Evolutionary conservation across 805 yeast species (phyloP).

Genomic region (Hemisphaericaspora nanyangensis): DNA sequence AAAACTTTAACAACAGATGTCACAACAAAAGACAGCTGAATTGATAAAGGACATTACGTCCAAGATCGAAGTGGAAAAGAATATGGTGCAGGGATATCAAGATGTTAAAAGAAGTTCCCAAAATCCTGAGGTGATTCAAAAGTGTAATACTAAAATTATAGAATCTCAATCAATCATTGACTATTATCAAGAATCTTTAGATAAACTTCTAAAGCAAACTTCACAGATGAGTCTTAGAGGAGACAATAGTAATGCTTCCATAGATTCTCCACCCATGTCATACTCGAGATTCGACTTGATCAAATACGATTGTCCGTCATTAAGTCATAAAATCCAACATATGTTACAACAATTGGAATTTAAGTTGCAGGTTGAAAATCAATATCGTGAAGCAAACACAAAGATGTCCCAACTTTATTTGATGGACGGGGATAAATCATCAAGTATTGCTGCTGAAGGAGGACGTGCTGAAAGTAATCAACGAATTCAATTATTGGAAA

Average conservation of each 20-base stretch:
- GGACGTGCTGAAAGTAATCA: slow-evolving; percentile 82
- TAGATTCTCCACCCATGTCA: slow-evolving; percentile 28
- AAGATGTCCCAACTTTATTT: slow-evolving; percentile 82
- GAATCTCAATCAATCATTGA: slow-evolving; percentile 91
- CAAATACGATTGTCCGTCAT: slow-evolving; percentile 89
- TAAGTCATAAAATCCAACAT: slow-evolving; percentile 91
- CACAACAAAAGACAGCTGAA: slow-evolving; percentile 18
- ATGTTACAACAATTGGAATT: slow-evolving; percentile 95
- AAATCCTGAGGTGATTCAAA: slow-evolving; percentile 80
- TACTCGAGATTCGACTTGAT: slow-evolving; percentile 75
- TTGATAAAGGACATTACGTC: slow-evolving; percentile 64
- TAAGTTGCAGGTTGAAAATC: slow-evolving; percentile 89
- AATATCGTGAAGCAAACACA: slow-evolving; percentile 88
- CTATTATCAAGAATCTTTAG: slow-evolving; percentile 75
- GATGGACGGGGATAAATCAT: slow-evolving; percentile 85
- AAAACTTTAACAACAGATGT: no score
- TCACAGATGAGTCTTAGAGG: background rate
- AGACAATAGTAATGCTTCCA: background rate
- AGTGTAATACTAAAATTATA: slow-evolving; percentile 83
- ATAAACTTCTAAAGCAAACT: slow-evolving; percentile 47
- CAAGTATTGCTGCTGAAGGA: slow-evolving; percentile 83
- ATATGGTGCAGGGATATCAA: slow-evolving; percentile 84
- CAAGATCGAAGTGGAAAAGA: slow-evolving; percentile 85
- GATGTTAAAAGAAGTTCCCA: slow-evolving; percentile 72
- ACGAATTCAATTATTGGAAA: slow-evolving; percentile 77